Conservation (phyloP, 2,329 filamentous ascomycete species). For the Allantophomopsis lycopodina region DNA sequence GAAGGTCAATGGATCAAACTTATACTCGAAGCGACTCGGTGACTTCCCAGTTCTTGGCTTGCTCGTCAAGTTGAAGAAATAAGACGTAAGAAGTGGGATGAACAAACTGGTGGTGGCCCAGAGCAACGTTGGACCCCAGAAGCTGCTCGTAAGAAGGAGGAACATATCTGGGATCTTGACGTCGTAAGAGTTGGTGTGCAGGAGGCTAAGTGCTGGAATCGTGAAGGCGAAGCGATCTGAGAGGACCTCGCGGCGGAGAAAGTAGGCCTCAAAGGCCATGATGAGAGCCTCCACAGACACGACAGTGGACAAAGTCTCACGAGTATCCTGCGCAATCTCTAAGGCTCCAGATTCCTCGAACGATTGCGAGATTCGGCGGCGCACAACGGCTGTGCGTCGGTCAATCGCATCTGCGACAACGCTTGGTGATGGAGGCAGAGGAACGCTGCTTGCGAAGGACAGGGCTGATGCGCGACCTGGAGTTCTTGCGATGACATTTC, state of each 20-base stretch:
- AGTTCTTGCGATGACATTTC: conserved; percentile 16
- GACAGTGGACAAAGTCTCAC: conserved; percentile 59
- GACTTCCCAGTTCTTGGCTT: conserved; percentile 21
- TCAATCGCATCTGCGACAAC: conserved; percentile 67
- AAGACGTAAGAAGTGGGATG: conserved; percentile 59
- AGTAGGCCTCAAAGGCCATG: conserved; percentile 54
- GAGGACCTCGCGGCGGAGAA: conserved; percentile 57
- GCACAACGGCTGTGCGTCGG: conserved; percentile 50
- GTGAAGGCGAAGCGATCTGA: conserved; percentile 61
- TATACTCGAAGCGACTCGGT: conserved; percentile 35
- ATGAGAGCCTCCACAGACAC: conserved; percentile 57
- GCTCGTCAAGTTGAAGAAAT: conserved; percentile 79
- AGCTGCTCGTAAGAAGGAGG: conserved; percentile 56
- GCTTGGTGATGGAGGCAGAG: conserved; percentile 69
- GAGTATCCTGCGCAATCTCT: conserved; percentile 49
- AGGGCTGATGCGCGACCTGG: conserved; percentile 13
- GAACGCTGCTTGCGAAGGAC: conserved; percentile 34
- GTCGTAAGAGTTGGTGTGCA: conserved; percentile 42
- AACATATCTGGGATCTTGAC: conserved; percentile 73
- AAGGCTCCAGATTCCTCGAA: conserved; percentile 55
- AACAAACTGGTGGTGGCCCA: conserved; percentile 64
- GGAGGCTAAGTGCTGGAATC: conserved; percentile 43
- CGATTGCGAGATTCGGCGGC: conserved; percentile 47
- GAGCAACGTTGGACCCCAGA: conserved; percentile 71
- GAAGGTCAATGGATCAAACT: conserved; percentile 77